Conservation (phyloP, 2,329 filamentous ascomycete genomes). For the Cercospora zeina region DNA sequence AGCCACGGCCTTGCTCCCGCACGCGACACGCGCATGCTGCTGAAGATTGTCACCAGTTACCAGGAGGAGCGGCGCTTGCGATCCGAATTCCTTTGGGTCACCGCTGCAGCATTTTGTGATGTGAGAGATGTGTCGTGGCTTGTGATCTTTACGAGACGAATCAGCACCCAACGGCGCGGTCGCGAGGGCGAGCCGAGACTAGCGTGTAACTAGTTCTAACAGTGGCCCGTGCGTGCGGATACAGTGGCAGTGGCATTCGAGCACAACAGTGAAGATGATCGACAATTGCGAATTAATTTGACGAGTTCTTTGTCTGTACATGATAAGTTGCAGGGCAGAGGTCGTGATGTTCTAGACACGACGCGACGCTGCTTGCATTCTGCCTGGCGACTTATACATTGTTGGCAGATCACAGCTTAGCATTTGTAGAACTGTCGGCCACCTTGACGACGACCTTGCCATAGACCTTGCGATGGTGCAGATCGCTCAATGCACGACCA, state of each 20-base stretch:
- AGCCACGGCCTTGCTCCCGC: slow-evolving; percentile 18
- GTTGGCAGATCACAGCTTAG: slow-evolving; percentile 26
- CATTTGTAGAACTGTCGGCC: slow-evolving; percentile 30
- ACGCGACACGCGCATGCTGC: slow-evolving; percentile 18
- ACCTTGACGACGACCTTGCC: slow-evolving; percentile 59
- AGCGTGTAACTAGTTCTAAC: slow-evolving; percentile 5
- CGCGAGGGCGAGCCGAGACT: slow-evolving; percentile 2
- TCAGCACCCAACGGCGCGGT: background rate
- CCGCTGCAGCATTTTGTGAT: slow-evolving; percentile 2
- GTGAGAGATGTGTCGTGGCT: slow-evolving; percentile 1
- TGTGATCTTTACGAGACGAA: background rate
- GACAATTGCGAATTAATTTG: background rate
- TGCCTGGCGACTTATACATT: background rate
- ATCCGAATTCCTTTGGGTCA: background rate
- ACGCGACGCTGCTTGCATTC: too few species aligned
- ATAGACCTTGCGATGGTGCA: slow-evolving; percentile 54
- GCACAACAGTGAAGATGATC: background rate
- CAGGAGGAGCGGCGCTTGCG: background rate
- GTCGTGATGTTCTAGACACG: too few species aligned
- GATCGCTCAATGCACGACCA: slow-evolving; percentile 53
- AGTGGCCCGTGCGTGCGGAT: background rate
- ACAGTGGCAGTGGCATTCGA: background rate
- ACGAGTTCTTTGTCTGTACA: background rate
- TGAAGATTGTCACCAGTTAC: slow-evolving; percentile 5
- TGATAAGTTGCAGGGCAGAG: background rate